Conservation (phyloP, 371 early-diverging fungal species). For the Mortierella sp. region DNA sequence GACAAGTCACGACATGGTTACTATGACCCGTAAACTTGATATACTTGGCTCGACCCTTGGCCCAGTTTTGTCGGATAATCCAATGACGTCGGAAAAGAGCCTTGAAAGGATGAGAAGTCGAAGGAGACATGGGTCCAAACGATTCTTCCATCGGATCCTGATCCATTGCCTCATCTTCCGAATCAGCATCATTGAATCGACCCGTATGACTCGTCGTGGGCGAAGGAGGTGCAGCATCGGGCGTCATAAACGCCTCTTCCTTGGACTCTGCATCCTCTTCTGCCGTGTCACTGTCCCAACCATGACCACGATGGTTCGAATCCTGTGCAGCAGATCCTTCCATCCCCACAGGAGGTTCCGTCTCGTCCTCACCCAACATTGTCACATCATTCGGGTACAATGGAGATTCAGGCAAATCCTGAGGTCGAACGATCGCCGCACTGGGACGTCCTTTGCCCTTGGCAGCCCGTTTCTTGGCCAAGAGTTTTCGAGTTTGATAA, state of each 20-base stretch:
- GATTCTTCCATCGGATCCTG: conserved; percentile 30
- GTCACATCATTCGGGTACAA: conserved; percentile 48
- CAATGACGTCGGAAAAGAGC: conserved; percentile 78
- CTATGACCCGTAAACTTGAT: conserved; percentile 85
- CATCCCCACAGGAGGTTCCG: conserved; percentile 7
- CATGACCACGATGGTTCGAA: conserved; percentile 10
- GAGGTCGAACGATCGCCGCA: conserved; percentile 33
- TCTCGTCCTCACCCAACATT: conserved; percentile 48
- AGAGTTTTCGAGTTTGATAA: conserved; percentile 33
- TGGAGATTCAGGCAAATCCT: conserved; percentile 46
- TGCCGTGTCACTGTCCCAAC: conserved; percentile 48
- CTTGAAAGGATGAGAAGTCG: conserved; percentile 76
- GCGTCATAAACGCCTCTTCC: conserved; percentile 52
- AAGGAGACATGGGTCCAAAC: conserved; percentile 42
- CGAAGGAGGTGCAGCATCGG: conserved; percentile 54
- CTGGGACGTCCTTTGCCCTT: conserved; percentile 52
- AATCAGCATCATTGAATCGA: conserved; percentile 41
- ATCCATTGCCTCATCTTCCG: conserved; percentile 45
- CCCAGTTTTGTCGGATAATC: conserved; percentile 85
- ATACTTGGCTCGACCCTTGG: conserved; percentile 72
- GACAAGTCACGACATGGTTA: conserved; percentile 90
- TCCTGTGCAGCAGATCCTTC: not conserved
- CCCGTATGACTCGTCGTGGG: conserved; percentile 52
- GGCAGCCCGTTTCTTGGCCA: conserved; percentile 43
- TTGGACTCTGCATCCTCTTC: conserved; percentile 48